phyloP scores from a whole-genome alignment of 1,284 basidiomycete species.

The Phellopilus nigrolimitatus region DNA sequence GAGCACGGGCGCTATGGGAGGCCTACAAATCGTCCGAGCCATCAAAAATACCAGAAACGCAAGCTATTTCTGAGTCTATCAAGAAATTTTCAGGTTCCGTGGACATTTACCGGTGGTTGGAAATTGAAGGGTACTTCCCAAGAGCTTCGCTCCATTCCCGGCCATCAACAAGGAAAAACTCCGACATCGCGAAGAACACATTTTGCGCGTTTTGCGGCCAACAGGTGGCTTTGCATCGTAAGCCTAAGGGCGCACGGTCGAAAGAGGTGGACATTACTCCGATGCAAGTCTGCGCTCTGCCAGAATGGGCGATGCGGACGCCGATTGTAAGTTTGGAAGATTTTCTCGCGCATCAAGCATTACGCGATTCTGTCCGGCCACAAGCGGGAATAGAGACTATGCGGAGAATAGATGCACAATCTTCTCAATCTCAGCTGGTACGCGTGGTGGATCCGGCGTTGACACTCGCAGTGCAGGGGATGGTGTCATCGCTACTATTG shows the following conservation, averaged over 20 bases:
- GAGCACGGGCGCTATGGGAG: constrained; percentile 47
- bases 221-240: constrained; percentile 2
- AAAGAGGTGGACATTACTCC: constrained; percentile 7
- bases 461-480: constrained; percentile 3
- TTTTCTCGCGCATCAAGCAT: not conserved
- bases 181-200: not conserved
- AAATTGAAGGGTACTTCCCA: constrained; percentile 11
- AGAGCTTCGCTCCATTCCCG: not conserved
- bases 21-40: constrained; percentile 38
- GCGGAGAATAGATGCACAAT: not conserved
- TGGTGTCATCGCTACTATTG: not conserved
- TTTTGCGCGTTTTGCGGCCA: constrained; percentile 17
- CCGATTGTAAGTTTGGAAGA: constrained; percentile 12
- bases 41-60: not conserved
- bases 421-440: not conserved
- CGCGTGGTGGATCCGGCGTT: constrained; percentile 9
- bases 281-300: constrained; percentile 5
- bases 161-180: not conserved
- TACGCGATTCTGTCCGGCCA: no score
- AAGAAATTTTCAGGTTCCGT: constrained; percentile 10
- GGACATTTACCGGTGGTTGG: constrained; percentile 20
- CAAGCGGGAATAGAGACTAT: not conserved
- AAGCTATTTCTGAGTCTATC: not conserved
- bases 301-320: constrained; percentile 6
- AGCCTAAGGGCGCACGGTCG: not conserved